Evolutionary conservation across 805 yeast species (phyloP).

Genomic region (Teunomyces stri): DNA sequence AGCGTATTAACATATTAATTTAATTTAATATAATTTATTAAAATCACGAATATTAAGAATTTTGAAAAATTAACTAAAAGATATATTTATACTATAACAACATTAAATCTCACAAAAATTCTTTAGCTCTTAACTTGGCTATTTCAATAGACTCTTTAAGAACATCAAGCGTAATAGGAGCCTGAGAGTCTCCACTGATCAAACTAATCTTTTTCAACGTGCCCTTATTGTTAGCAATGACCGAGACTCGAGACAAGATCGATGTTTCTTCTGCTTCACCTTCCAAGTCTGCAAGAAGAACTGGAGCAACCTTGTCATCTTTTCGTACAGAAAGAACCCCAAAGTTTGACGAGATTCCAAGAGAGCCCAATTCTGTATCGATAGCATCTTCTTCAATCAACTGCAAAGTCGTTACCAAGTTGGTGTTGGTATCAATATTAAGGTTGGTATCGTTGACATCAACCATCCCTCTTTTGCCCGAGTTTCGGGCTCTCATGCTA

Average conservation of each 20-base stretch:
- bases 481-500: conserved; percentile 46
- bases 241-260: conserved; percentile 51
- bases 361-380: conserved; percentile 5
- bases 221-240: conserved; percentile 31
- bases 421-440: conserved; percentile 50
- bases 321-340: conserved; percentile 53
- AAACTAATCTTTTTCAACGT: conserved; percentile 12
- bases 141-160: conserved; percentile 47
- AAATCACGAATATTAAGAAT: not conserved
- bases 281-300: conserved; percentile 70
- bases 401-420: conserved; percentile 31
- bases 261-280: conserved; percentile 80
- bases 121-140: conserved; percentile 47
- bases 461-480: conserved; percentile 42
- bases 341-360: conserved; percentile 52
- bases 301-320: conserved; percentile 32
- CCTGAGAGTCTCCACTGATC: conserved; percentile 41
- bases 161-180: conserved; percentile 45
- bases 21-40: not conserved
- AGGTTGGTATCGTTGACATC: conserved; percentile 44
- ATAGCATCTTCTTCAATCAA: conserved; percentile 16
- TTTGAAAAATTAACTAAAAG: not conserved
- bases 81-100: not conserved
- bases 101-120: conserved; percentile 11
- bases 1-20: not conserved